phyloP scores from a whole-genome alignment of 1,284 basidiomycete species.

The Pseudozyma sp. region DNA sequence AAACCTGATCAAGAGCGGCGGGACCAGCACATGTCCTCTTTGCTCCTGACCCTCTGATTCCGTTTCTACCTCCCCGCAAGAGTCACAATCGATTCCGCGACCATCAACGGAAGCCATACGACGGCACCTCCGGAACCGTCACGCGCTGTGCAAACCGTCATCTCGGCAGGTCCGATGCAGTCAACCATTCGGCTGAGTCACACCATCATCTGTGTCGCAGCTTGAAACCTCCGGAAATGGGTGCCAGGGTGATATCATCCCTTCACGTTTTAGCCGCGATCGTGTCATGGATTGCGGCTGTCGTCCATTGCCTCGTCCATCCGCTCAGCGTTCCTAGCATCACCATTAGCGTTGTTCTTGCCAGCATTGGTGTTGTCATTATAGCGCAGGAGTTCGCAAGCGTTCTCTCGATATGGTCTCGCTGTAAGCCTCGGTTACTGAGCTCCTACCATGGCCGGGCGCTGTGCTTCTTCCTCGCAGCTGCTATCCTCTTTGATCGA shows the following conservation, averaged over 20 bases:
- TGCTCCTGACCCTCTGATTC: too few species aligned
- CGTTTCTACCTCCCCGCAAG: too few species aligned
- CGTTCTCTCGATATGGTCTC: not conserved
- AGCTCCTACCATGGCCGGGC: constrained; percentile 7
- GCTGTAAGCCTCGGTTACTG: not conserved
- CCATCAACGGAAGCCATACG: too few species aligned
- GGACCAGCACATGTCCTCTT: too few species aligned
- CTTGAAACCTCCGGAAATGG: constrained; percentile 5
- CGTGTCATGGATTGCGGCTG: not conserved
- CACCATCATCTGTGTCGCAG: too few species aligned
- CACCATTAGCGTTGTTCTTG: constrained; percentile 9
- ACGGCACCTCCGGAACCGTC: too few species aligned
- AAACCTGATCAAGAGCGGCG: too few species aligned
- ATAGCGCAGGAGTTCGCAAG: constrained; percentile 10
- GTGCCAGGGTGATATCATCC: not conserved
- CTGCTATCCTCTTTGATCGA: constrained; percentile 16
- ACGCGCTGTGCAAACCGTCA: not conserved
- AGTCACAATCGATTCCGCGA: too few species aligned
- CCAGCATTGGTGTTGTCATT: not conserved
- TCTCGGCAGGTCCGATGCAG: constrained; percentile 11
- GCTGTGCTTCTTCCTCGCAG: constrained; percentile 5
- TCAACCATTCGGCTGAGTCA: not conserved
- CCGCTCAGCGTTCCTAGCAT: constrained; percentile 5
- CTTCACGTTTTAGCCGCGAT: constrained; percentile 16
- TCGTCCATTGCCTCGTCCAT: constrained; percentile 17